Percentiles rank a stretch among this genome's conserved stretches.
phyloP scores from a whole-genome alignment of 257 asterid genomes.

The Solanum dulcamara region DNA sequence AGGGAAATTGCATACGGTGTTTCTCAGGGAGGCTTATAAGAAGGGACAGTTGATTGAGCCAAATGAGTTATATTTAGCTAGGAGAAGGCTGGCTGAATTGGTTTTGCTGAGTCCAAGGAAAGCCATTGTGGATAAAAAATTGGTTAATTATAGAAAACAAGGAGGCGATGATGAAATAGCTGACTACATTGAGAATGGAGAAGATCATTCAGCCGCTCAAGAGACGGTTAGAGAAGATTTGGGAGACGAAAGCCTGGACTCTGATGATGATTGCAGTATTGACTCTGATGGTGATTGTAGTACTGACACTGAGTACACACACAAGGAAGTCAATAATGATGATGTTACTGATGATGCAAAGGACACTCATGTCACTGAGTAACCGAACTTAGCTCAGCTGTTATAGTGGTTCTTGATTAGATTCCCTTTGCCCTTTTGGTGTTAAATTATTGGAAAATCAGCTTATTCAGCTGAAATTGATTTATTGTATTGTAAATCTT shows the following conservation, averaged over 20 bases:
- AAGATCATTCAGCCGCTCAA: conserved; percentile 1
- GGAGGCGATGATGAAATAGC: conserved; percentile 24
- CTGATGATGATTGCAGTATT: conserved; percentile 11
- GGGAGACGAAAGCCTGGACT: conserved; percentile 16
- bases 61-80: conserved; percentile 65
- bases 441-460: neutral
- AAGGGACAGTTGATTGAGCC: conserved; percentile 74
- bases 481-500: neutral
- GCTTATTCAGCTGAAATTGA: neutral
- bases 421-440: neutral
- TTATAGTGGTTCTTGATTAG: neutral
- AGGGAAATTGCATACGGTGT: conserved; percentile 79
- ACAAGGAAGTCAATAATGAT: conserved; percentile 12
- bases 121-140: conserved; percentile 32
- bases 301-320: conserved; percentile 17
- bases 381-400: neutral
- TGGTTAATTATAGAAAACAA: conserved; percentile 37
- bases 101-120: conserved; percentile 62
- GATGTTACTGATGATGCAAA: neutral
- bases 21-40: conserved; percentile 78
- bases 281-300: conserved; percentile 14
- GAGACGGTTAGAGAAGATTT: conserved; percentile 1
- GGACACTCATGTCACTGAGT: neutral
- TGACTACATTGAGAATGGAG: conserved; percentile 6
- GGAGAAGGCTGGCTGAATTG: conserved; percentile 65